These are phyloP conservation scores for Podospora tetraspora DNA, from an alignment of 495 filamentous ascomycete genomes.

Conservation along the genomic window DNA sequence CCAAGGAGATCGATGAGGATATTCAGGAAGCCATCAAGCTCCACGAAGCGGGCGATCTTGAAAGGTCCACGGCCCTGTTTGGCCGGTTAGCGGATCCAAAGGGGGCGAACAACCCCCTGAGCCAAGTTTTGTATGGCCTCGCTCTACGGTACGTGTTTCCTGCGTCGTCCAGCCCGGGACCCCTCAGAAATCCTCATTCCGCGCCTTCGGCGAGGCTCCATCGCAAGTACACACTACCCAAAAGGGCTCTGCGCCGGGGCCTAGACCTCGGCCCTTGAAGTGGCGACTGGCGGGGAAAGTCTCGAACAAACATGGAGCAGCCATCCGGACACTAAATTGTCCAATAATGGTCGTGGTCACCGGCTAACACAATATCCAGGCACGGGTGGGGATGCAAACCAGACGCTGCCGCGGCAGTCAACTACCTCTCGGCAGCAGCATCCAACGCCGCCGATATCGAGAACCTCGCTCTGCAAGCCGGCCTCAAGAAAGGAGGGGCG, in stretches of 20 bases:
- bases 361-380: conserved; percentile 40
- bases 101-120: conserved; percentile 84
- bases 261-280: neutral
- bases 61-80: conserved; percentile 79
- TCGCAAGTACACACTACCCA: no score
- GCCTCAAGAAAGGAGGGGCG: conserved; percentile 85
- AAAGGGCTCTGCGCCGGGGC: no score
- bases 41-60: conserved; percentile 76
- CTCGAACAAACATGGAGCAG: conserved; percentile 15
- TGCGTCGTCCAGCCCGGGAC: neutral
- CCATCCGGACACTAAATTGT: conserved; percentile 16
- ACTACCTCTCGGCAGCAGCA: conserved; percentile 83
- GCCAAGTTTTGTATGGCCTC: conserved; percentile 93
- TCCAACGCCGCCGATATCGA: conserved; percentile 85
- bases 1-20: conserved; percentile 58
- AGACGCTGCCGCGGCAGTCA: conserved; percentile 66
- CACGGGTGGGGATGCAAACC: conserved; percentile 89
- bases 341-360: conserved; percentile 15
- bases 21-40: conserved; percentile 95
- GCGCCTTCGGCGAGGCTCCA: no score
- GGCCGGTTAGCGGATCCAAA: conserved; percentile 78
- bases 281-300: conserved; percentile 3
- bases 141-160: conserved; percentile 66
- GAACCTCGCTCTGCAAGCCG: conserved; percentile 71
- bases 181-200: no score